Evolutionary conservation across 2,329 filamentous ascomycete genomes (phyloP).

Genomic region (Arthroderma sp.): DNA sequence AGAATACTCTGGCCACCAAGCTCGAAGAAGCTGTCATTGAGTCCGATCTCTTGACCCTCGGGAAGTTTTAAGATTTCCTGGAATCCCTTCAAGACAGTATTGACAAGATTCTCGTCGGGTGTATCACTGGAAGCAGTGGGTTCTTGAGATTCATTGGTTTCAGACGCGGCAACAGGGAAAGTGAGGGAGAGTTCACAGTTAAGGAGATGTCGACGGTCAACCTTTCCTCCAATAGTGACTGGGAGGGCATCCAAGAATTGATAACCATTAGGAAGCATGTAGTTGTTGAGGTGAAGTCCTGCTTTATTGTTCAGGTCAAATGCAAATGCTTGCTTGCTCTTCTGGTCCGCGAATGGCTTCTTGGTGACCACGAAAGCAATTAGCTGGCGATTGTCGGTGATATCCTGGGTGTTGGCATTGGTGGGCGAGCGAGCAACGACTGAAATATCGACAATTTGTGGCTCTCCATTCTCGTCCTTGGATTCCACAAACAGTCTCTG

Average conservation of each 20-base stretch:
- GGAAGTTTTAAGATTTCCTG: constrained; percentile 9
- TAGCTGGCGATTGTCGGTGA: constrained; percentile 9
- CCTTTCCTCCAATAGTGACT: constrained; percentile 9
- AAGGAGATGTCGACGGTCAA: constrained; percentile 9
- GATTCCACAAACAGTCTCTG: constrained; percentile 8
- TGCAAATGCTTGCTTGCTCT: constrained; percentile 6
- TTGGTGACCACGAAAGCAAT: constrained; percentile 9
- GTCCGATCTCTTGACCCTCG: constrained; percentile 3
- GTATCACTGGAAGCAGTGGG: neutral
- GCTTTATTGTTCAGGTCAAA: constrained; percentile 6
- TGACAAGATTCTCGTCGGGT: constrained; percentile 2
- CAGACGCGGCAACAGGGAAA: neutral
- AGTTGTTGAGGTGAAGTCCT: constrained; percentile 6
- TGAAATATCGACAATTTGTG: constrained; percentile 9
- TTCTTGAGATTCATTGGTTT: neutral
- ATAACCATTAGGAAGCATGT: constrained; percentile 11
- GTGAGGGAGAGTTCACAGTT: constrained; percentile 4
- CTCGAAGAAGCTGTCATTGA: constrained; percentile 10
- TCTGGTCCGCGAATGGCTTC: constrained; percentile 7
- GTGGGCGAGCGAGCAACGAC: constrained; percentile 6
- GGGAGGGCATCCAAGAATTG: constrained; percentile 10
- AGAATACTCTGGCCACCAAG: constrained; percentile 9
- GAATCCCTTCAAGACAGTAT: constrained; percentile 5
- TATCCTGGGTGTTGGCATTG: neutral
- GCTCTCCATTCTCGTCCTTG: constrained; percentile 2